Base-by-base conservation (phyloP, 2,329 filamentous ascomycete species). In the Fusarium lateritium region DNA sequence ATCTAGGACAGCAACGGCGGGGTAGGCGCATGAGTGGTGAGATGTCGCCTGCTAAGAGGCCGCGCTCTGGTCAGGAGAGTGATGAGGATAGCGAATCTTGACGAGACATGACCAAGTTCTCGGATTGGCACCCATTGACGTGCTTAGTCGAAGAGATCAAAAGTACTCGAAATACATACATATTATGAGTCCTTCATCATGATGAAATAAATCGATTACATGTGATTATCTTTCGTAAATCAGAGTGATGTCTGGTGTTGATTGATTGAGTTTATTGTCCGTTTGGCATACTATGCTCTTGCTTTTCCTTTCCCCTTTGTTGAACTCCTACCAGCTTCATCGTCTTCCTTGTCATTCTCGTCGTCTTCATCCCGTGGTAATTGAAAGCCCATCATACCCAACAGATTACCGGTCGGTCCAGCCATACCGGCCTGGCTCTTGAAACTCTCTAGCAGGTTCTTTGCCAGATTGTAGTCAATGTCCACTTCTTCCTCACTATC, bases 391-490 rank as follows among this genome's bases (percentile, higher is more conserved):
- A 98, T 92, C 81, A 97, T 87, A 8, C 90, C 91, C 74, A 99
- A 85, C 63, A 99, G 83, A 76, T 98, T 98, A 1, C 94, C 90
- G 3, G 92, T 92, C 1, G 96, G 96, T 0, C 96, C 96, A 33
- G 93, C 85, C 83, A 92, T 88, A 14, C 96, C 96, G 19, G 85
- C 93, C 78, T 98, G 95, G 17, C 92, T 91, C 76, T 97, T 97
- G 80, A 99, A 94, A 73, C 93, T 95, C 78, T 98, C 94, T 2
- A 99, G 83, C 56, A 99, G 83, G 75, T 98, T 98, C 78, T 92
- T 94, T 19, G 93, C 94, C 24, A 99, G 84, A 65, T 96, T 95
- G 71, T 94, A 92, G 76, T 98, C 93, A 28, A 96, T 88, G 67
- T 94, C 85, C 6, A 96, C 86, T 54, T 91, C 89, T 0, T 87